phyloP scores from a whole-genome alignment of 2,329 filamentous ascomycete species.

The Microdochium nivale region DNA sequence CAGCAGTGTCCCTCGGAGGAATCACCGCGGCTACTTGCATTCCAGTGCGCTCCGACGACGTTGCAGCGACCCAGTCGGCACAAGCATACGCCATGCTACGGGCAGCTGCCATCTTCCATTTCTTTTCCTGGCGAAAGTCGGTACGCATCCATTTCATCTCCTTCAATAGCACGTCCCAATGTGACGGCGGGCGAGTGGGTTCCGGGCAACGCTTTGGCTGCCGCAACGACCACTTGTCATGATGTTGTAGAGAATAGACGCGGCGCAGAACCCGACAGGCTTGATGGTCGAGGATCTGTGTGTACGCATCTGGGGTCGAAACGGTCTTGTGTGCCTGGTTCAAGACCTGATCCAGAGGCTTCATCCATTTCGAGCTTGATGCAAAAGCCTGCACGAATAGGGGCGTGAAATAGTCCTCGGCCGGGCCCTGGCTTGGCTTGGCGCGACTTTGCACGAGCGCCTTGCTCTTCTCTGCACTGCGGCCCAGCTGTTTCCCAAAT shows the following conservation, averaged over 20 bases:
- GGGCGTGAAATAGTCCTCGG: slow-evolving; percentile 57
- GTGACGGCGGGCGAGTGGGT: slow-evolving; percentile 65
- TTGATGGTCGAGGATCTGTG: slow-evolving; percentile 77
- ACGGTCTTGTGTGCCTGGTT: slow-evolving; percentile 82
- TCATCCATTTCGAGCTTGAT: slow-evolving; percentile 48
- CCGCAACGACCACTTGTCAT: slow-evolving; percentile 85
- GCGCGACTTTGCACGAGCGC: slow-evolving; percentile 27
- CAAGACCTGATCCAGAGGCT: slow-evolving; percentile 61
- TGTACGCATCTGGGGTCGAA: slow-evolving; percentile 74
- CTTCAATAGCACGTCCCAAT: slow-evolving; percentile 78
- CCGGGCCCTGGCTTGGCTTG: slow-evolving; percentile 33
- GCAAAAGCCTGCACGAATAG: slow-evolving; percentile 52
- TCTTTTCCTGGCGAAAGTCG: slow-evolving; percentile 87
- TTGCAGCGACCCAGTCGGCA: slow-evolving; percentile 68
- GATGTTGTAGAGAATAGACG: slow-evolving; percentile 85
- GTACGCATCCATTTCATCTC: slow-evolving; percentile 99
- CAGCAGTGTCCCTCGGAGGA: slow-evolving; percentile 27
- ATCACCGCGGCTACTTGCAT: slow-evolving; percentile 59
- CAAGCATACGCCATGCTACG: slow-evolving; percentile 75
- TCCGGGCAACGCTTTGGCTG: slow-evolving; percentile 82
- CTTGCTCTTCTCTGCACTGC: slow-evolving; percentile 34
- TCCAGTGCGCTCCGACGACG: slow-evolving; percentile 50
- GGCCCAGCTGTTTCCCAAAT: slow-evolving; percentile 60
- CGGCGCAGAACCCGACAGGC: slow-evolving; percentile 78
- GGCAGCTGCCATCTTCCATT: slow-evolving; percentile 82